A percentile compares a stretch with the other conserved stretches of the same genome.
phyloP scores from a whole-genome alignment of 2,329 filamentous ascomycete genomes.

The Lachnellula suecica region DNA sequence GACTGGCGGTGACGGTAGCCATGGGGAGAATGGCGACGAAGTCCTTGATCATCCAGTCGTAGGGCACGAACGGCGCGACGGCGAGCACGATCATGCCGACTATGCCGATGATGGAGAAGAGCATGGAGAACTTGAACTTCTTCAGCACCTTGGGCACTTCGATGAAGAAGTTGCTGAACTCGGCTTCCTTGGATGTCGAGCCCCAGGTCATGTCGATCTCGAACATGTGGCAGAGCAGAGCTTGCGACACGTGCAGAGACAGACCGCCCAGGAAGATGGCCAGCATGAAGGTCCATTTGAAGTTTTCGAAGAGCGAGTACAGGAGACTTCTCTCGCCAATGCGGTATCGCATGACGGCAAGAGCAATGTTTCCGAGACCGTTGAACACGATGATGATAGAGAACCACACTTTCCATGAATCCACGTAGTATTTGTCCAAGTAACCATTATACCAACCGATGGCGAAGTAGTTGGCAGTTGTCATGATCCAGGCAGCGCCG shows the following conservation, averaged over 20 bases:
- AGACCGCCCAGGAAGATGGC: slow-evolving; percentile 82
- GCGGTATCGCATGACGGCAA: slow-evolving; percentile 73
- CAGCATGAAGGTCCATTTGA: slow-evolving; percentile 73
- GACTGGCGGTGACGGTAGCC: slow-evolving; percentile 66
- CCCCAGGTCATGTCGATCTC: slow-evolving; percentile 86
- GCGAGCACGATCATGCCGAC: slow-evolving; percentile 58
- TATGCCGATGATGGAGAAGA: slow-evolving; percentile 50
- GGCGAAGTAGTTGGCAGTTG: slow-evolving; percentile 71
- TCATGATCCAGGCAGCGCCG: slow-evolving; percentile 73
- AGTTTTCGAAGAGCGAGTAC: slow-evolving; percentile 58
- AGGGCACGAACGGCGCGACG: slow-evolving; percentile 61
- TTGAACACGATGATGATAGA: slow-evolving; percentile 79
- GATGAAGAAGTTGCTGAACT: slow-evolving; percentile 81
- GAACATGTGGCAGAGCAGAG: slow-evolving; percentile 79
- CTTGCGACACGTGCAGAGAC: slow-evolving; percentile 77
- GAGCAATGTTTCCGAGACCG: slow-evolving; percentile 68
- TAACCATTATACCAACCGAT: slow-evolving; percentile 76
- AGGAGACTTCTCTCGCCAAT: slow-evolving; percentile 62
- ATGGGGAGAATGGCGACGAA: slow-evolving; percentile 77
- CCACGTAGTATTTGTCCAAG: slow-evolving; percentile 78
- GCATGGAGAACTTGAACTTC: slow-evolving; percentile 59
- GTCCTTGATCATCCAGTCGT: slow-evolving; percentile 65
- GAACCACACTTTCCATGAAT: slow-evolving; percentile 79
- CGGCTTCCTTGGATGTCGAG: slow-evolving; percentile 78
- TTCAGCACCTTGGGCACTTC: slow-evolving; percentile 78